Evolutionary conservation across 2,329 filamentous ascomycete species (phyloP).

Genomic region (Neurospora sp.): DNA sequence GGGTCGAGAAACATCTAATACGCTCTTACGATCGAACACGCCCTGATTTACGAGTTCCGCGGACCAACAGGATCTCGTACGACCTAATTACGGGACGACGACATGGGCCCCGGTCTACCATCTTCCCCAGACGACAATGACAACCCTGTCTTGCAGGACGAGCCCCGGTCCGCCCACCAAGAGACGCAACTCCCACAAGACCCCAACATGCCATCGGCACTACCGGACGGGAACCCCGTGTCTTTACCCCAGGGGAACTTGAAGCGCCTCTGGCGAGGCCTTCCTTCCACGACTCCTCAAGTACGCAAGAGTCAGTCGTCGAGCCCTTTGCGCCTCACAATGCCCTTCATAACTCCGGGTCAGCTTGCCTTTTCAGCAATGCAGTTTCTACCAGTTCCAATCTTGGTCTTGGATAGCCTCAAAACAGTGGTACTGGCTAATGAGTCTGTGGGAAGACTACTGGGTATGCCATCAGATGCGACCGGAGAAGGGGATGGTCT

Average conservation of each 20-base stretch:
- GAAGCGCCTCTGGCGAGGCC: too few relatives aligned
- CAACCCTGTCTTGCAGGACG: not conserved
- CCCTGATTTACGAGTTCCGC: not conserved
- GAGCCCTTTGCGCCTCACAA: constrained; percentile 29
- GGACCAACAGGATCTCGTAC: not conserved
- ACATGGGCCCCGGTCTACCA: constrained; percentile 7
- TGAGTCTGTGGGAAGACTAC: constrained; percentile 60
- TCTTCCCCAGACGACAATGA: constrained; percentile 1
- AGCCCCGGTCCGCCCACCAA: not conserved
- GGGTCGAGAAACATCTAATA: not conserved
- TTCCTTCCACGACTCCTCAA: not conserved
- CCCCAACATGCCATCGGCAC: not conserved
- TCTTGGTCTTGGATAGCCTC: constrained; percentile 55
- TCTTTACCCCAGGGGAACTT: not conserved
- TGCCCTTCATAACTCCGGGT: constrained; percentile 38
- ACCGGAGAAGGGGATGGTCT: constrained; percentile 29
- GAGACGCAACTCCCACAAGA: not conserved
- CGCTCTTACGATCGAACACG: not conserved
- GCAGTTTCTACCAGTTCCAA: constrained; percentile 63
- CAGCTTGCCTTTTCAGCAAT: constrained; percentile 57
- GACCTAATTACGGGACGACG: not conserved
- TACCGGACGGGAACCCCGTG: not conserved
- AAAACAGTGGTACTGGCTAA: constrained; percentile 68
- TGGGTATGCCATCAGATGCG: constrained; percentile 45
- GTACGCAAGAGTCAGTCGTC: constrained; percentile 8